These are phyloP conservation scores for Lactarius quietus DNA, from an alignment of 768 basidiomycete genomes.

Conservation along the genomic window DNA sequence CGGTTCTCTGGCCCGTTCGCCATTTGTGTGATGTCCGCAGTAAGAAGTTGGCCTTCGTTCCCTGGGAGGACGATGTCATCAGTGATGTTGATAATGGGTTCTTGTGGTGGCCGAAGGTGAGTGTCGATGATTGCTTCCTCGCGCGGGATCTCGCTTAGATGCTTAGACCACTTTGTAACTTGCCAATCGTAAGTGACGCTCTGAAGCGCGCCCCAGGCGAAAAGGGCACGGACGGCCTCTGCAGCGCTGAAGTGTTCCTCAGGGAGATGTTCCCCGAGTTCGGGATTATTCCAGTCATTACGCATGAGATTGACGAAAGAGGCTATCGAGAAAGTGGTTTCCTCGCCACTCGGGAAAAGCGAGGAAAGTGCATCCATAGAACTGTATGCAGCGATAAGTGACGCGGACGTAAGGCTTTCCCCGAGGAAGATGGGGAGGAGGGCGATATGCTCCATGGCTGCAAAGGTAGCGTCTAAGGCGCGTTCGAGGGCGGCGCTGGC, in stretches of 20 bases:
- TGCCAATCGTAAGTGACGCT: constrained; percentile 80
- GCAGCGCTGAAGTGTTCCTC: constrained; percentile 59
- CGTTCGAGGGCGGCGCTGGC: constrained; percentile 55
- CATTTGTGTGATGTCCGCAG: constrained; percentile 74
- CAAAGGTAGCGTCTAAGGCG: constrained; percentile 58
- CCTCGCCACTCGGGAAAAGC: constrained; percentile 71
- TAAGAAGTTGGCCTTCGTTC: constrained; percentile 67
- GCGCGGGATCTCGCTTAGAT: constrained; percentile 63
- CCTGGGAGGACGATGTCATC: constrained; percentile 69
- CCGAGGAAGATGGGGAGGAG: constrained; percentile 72
- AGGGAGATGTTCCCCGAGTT: constrained; percentile 50
- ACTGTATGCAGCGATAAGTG: constrained; percentile 67
- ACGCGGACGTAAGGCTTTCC: constrained; percentile 74
- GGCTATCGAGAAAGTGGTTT: constrained; percentile 76
- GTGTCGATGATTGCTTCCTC: constrained; percentile 39
- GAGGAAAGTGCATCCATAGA: constrained; percentile 71
- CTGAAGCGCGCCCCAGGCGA: constrained; percentile 79
- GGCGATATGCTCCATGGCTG: constrained; percentile 65
- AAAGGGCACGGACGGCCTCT: constrained; percentile 63
- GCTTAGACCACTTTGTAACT: constrained; percentile 63
- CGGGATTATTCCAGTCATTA: constrained; percentile 65
- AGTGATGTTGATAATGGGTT: constrained; percentile 67
- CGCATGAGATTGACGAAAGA: constrained; percentile 79
- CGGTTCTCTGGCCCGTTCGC: constrained; percentile 34
- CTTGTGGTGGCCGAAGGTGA: constrained; percentile 20